Evolutionary conservation across 352 stramenopile species (phyloP), one percentile per base, ranked within the genome.

Genomic region (Globisporangium camurandrum): DNA sequence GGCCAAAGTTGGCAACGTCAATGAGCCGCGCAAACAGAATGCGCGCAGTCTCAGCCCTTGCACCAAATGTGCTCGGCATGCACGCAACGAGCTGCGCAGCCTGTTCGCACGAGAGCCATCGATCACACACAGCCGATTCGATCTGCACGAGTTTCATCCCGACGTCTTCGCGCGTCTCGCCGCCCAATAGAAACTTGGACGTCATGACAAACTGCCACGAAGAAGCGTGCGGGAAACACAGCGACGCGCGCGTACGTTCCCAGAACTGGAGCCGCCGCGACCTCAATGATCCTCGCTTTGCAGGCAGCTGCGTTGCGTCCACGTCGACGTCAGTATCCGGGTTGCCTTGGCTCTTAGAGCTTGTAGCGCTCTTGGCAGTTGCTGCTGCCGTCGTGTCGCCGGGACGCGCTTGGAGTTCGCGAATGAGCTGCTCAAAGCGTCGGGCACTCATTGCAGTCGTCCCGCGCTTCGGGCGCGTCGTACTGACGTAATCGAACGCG

Each of bases 401-500:
- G 28, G 54, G 11, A 45, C 46, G 47, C 6, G 79, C 75, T 19
- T 75, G 71, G 1, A 93, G 61, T 22, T 82, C 71, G 0, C 71
- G 49, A 33, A 93, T 87, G 20, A 93, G 64, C 57, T 90, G 82
- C 36, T 79, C 53, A 50, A 89, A 93, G 20, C 78, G 70, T 9
- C 77, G 67, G 2, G 80, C 65, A 31, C 79, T 90, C 53, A 93
- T 60, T 26, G 77, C 71, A 0, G 38, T 54, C 4, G 70, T 90
- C 42, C 75, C 77, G 24, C 66, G 61, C 27, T 84, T 84, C 0
- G 82, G 79, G 2, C 82, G 59, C 22, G 73, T 68, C 1, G 88
- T 95, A 42, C 81, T 95, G 49, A 96, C 88, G 51, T 95, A 96
- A 58, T 96, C 86, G 38, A 96, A 94, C n/a, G 69, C 76, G 1